These are phyloP conservation scores for Trichoderma sp. DNA, from an alignment of 2,329 filamentous ascomycete genomes.

Conservation along the genomic window DNA sequence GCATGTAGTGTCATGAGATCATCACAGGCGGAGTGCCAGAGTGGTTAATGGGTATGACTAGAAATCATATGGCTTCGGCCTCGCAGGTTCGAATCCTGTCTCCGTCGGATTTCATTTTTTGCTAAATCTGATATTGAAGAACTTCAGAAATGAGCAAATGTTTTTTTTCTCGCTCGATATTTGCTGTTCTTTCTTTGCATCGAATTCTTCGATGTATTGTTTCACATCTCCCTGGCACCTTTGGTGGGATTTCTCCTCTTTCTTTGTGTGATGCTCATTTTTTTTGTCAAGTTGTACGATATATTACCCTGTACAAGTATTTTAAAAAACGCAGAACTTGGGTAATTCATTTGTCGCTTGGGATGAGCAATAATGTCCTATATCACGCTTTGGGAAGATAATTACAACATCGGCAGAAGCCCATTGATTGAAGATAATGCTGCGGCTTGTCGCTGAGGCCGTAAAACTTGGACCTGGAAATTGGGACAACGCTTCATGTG, in stretches of 20 bases:
- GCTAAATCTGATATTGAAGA: too few relatives aligned
- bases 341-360: background rate
- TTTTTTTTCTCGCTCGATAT: background rate
- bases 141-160: too few relatives aligned
- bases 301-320: background rate
- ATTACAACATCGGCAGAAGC: background rate
- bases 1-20: background rate
- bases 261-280: background rate
- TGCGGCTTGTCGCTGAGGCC: background rate
- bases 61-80: slow-evolving; percentile 23
- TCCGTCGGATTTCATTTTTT: slow-evolving; percentile 19
- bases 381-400: background rate
- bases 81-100: slow-evolving; percentile 23
- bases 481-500: background rate
- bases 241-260: background rate
- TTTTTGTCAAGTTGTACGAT: background rate
- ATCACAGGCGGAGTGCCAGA: slow-evolving; percentile 20
- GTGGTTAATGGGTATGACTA: slow-evolving; percentile 24
- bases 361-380: fast-evolving
- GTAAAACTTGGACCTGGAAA: background rate
- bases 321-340: background rate
- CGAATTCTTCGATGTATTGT: background rate
- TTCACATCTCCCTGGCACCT: background rate
- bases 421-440: background rate
- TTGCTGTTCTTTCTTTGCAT: background rate